These are phyloP conservation scores for Neodidymelliopsis sp. DNA, from an alignment of 2,329 filamentous ascomycete species.

Conservation along the genomic window DNA sequence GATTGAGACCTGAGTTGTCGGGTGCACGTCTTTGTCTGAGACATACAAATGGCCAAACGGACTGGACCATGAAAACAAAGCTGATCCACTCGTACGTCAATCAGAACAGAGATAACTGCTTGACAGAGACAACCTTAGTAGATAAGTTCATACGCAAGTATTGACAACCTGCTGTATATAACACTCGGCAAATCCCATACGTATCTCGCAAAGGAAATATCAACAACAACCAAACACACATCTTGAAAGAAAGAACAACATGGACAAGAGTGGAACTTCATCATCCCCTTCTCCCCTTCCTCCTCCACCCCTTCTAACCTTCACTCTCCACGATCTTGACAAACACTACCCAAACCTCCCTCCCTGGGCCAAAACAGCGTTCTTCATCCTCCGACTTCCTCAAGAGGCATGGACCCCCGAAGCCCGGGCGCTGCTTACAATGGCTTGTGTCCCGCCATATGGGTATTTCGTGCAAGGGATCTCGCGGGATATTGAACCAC, in stretches of 20 bases:
- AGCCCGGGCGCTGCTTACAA: constrained; percentile 5
- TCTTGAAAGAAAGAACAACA: not conserved
- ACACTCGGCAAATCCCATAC: too few species aligned
- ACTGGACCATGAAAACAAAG: too few species aligned
- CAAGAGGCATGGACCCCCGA: not conserved
- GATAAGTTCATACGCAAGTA: too few species aligned
- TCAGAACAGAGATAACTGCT: too few species aligned
- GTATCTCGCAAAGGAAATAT: too few species aligned
- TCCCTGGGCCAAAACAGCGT: not conserved
- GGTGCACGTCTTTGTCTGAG: too few species aligned
- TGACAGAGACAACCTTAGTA: too few species aligned
- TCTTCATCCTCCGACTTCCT: not conserved
- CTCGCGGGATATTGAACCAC: not conserved
- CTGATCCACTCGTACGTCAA: too few species aligned
- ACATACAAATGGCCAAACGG: too few species aligned
- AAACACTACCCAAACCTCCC: constrained; percentile 2
- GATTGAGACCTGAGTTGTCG: too few species aligned
- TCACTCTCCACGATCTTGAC: not conserved
- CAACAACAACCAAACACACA: not conserved
- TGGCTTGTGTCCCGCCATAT: not conserved
- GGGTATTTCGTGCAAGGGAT: not conserved
- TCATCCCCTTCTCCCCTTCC: not conserved
- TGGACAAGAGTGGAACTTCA: too few species aligned
- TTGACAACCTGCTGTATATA: too few species aligned
- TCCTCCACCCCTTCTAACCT: not conserved